Base-by-base conservation (phyloP, 2,329 filamentous ascomycete species). In the Conoideocrella luteorostrata region DNA sequence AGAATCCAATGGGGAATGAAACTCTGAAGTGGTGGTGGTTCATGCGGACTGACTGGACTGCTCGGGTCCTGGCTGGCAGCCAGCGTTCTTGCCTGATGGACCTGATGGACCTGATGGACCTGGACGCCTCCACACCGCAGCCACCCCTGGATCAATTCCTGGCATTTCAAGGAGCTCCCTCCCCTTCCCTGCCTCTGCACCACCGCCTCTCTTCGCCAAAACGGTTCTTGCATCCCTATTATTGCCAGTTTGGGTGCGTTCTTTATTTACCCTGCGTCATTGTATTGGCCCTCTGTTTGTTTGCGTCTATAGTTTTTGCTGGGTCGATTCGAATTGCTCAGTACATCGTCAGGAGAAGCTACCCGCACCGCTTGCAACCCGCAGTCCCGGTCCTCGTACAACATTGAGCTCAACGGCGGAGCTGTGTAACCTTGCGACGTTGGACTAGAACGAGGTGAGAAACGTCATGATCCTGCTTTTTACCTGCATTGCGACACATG, bases 381-480 rank as follows among this genome's bases (percentile, higher is more conserved):
- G 18, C 40, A 35, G 12, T 15, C 4, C 24, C 23, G 35, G 20
- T 40, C 36, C 21, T 33, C 28, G 37, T 38, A 28, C 37, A 33
- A 44, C 41, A 47, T 24, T 15, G 29, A 44, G 41, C 28, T n/a
- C 20, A 22, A 38, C 45, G 30, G 24, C 21, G n/a, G 33, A 20
- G 21, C 32, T 7, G 41, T 44, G 45, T 37, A 24, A 41, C 45
- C n/a, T 32, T 32, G 24, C 23, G 30, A 37, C 36, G 24, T 39
- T 17, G 22, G 32, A 37, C 20, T 26, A 22, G 22, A 47, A 30
- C 21, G 22, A 44, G 45, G 45, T 47, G 37, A 33, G 45, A 41
- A 29, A 17, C 5, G 30, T 21, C 12, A 10, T 15, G 26, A 12
- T 33, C 32, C 4, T 17, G 17, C 29, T 32, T 33, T 22, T 12